These are phyloP conservation scores for Candida pseudocylindracea DNA, from an alignment of 1,139 yeast species.

Conservation along the genomic window DNA sequence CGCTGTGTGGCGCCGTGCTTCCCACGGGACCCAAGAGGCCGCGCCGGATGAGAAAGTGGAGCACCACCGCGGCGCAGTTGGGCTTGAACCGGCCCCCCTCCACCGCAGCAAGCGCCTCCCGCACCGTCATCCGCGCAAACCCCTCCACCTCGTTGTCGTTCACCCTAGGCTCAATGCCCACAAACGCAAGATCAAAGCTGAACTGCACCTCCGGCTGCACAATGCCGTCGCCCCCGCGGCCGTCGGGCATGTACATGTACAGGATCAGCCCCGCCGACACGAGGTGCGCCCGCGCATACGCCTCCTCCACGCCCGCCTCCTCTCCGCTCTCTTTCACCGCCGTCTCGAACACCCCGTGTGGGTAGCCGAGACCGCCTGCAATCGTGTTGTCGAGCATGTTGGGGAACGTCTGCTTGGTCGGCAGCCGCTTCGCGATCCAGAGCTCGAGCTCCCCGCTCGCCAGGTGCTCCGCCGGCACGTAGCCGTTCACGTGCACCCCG, in stretches of 20 bases:
- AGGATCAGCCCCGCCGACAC: slow-evolving; percentile 43
- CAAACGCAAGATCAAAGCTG: slow-evolving; percentile 45
- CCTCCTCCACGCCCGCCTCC: slow-evolving; percentile 60
- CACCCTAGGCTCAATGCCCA: too few relatives aligned
- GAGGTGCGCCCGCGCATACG: slow-evolving; percentile 21
- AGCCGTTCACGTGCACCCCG: slow-evolving; percentile 79
- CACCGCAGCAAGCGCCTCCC: too few relatives aligned
- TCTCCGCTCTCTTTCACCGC: slow-evolving; percentile 70
- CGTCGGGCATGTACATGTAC: slow-evolving; percentile 26
- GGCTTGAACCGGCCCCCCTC: slow-evolving; percentile 53
- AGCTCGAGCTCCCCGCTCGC: slow-evolving; percentile 25
- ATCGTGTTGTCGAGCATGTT: slow-evolving; percentile 82
- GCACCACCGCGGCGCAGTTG: slow-evolving; percentile 58
- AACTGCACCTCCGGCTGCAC: slow-evolving; percentile 84
- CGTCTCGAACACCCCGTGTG: slow-evolving; percentile 56
- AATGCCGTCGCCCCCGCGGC: slow-evolving; percentile 18
- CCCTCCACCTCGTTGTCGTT: slow-evolving; percentile 39
- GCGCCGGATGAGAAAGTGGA: slow-evolving; percentile 73
- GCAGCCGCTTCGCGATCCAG: slow-evolving; percentile 76
- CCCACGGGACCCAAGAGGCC: slow-evolving; percentile 29
- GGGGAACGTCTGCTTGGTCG: slow-evolving; percentile 69
- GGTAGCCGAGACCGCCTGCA: slow-evolving; percentile 87
- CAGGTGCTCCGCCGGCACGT: slow-evolving; percentile 17
- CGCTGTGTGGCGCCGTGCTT: too few relatives aligned
- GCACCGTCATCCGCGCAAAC: slow-evolving; percentile 32